Evolutionary conservation across 495 filamentous ascomycete species (phyloP).

Genomic region (Hyaloscypha bicolor): DNA sequence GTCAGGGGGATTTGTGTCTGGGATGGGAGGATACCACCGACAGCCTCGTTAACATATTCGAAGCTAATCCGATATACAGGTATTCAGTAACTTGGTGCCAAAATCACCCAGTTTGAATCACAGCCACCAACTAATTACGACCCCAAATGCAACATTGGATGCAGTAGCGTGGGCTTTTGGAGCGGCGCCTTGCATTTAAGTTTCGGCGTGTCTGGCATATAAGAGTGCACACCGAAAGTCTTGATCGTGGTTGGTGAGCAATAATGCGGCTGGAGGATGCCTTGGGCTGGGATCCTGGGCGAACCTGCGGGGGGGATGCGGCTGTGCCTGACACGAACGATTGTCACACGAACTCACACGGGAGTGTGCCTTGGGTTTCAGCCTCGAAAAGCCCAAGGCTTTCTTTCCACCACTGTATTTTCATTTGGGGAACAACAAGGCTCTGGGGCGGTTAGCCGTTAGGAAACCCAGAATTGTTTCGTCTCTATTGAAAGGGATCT

Average conservation of each 20-base stretch:
- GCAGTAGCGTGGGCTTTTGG: background rate
- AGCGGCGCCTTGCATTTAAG: no score
- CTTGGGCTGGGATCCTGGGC: no score
- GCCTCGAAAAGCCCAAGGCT: no score
- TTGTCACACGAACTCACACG: no score
- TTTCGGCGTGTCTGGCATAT: background rate
- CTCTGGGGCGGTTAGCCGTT: no score
- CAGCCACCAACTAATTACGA: background rate
- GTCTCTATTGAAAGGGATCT: no score
- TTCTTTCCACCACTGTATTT: no score
- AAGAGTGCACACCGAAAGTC: background rate
- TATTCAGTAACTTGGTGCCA: background rate
- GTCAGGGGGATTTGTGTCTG: background rate
- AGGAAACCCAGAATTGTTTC: no score
- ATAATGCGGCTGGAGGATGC: background rate
- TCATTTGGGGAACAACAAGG: no score
- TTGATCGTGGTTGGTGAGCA: background rate
- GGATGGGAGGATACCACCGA: background rate
- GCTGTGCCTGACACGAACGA: no score
- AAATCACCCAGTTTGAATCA: background rate
- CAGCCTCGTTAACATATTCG: background rate
- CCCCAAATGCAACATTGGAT: background rate
- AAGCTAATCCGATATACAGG: background rate
- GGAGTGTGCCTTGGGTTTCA: no score
- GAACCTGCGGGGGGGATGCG: no score